These are phyloP conservation scores for Sugiyamaella grinbergsii DNA, from an alignment of 1,139 yeast species.

Conservation along the genomic window DNA sequence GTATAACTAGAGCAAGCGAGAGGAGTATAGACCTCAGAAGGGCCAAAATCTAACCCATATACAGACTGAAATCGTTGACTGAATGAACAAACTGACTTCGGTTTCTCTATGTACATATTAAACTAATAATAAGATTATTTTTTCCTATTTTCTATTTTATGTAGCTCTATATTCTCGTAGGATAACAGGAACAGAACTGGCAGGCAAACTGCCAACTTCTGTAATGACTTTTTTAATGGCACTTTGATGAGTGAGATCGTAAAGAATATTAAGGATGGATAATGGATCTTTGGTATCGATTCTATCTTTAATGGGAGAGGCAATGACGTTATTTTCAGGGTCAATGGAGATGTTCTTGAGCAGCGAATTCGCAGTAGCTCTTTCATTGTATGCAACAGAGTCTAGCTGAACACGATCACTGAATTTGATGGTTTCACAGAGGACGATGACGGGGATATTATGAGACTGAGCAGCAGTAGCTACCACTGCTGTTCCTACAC, in stretches of 20 bases:
- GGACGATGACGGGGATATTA: slow-evolving; percentile 89
- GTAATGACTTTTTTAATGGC: slow-evolving; percentile 93
- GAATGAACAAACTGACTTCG: background rate
- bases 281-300: slow-evolving; percentile 68
- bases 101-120: slow-evolving; percentile 16
- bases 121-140: slow-evolving; percentile 8
- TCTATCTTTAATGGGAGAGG: slow-evolving; percentile 51
- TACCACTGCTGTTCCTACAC: slow-evolving; percentile 93
- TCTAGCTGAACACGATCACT: slow-evolving; percentile 95
- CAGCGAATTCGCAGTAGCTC: slow-evolving; percentile 80
- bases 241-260: slow-evolving; percentile 93
- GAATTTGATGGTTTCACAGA: slow-evolving; percentile 94
- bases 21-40: too few species aligned
- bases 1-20: too few species aligned
- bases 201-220: slow-evolving; percentile 94
- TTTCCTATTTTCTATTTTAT: too few species aligned
- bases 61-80: slow-evolving; percentile 14
- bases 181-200: slow-evolving; percentile 95
- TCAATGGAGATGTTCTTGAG: slow-evolving; percentile 36
- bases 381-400: slow-evolving; percentile 89
- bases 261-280: slow-evolving; percentile 80
- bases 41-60: slow-evolving; percentile 1
- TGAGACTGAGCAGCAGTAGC: slow-evolving; percentile 89
- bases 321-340: slow-evolving; percentile 25
- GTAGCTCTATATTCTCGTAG: slow-evolving; percentile 76